These are phyloP conservation scores for Cryptococcus neoformans DNA, from an alignment of 1,284 basidiomycete genomes.

Conservation along the genomic window DNA sequence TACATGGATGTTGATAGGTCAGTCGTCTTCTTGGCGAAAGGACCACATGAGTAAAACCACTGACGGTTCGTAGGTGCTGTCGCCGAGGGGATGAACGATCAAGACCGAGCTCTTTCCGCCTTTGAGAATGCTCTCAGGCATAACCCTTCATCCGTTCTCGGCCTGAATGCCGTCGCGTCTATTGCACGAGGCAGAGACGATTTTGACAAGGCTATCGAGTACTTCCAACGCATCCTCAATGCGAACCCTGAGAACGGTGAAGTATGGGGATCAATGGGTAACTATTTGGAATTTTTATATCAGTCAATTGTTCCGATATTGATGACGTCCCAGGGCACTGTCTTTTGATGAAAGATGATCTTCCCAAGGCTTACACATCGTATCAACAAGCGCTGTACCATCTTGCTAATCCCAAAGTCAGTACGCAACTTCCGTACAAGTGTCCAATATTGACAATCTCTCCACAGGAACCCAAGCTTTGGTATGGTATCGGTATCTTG, in stretches of 20 bases:
- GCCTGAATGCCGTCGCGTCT: constrained; percentile 79
- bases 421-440: constrained; percentile 7
- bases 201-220: constrained; percentile 72
- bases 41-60: not conserved
- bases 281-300: constrained; percentile 20
- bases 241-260: constrained; percentile 91
- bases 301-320: not conserved
- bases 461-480: constrained; percentile 88
- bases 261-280: constrained; percentile 89
- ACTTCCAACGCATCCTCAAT: constrained; percentile 84
- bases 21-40: constrained; percentile 21
- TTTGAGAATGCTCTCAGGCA: constrained; percentile 91
- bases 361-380: constrained; percentile 97
- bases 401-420: constrained; percentile 88
- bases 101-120: constrained; percentile 80
- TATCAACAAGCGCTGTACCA: constrained; percentile 98
- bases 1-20: constrained; percentile 88
- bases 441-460: not conserved
- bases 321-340: constrained; percentile 63
- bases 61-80: constrained; percentile 62
- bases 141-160: constrained; percentile 81
- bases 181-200: constrained; percentile 57
- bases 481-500: constrained; percentile 99
- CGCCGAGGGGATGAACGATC: constrained; percentile 85
- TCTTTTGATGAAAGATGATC: constrained; percentile 98